A percentile compares a stretch with the other conserved stretches of the same genome.
Conservation (phyloP, 192 early-diverging fungal species). For the Backusella liffmaniae region DNA sequence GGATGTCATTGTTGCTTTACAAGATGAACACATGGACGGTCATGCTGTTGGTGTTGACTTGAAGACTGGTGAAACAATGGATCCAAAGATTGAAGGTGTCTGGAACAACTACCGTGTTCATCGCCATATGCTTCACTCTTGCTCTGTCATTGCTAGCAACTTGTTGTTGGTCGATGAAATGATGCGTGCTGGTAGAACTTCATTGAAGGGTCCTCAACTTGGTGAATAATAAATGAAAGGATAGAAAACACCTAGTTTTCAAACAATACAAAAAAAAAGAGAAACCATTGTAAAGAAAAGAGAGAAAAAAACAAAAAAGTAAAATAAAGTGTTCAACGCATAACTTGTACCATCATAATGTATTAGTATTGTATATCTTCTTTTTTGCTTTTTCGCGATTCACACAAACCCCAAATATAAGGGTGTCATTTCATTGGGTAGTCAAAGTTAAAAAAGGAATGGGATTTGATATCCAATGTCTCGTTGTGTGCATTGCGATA, state of each 20-base stretch:
- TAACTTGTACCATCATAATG: not conserved
- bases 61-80: constrained; percentile 89
- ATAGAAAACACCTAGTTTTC: not conserved
- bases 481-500: not conserved
- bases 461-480: not conserved
- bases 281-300: not conserved
- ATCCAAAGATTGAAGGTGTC: constrained; percentile 90
- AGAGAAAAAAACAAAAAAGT: not conserved
- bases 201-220: constrained; percentile 38
- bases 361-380: not conserved
- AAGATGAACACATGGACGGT: constrained; percentile 89
- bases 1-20: constrained; percentile 91
- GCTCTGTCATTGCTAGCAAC: constrained; percentile 97
- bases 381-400: not conserved
- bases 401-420: not conserved
- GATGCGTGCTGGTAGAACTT: constrained; percentile 70
- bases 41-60: constrained; percentile 94
- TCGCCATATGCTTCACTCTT: constrained; percentile 94
- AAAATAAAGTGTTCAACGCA: not conserved
- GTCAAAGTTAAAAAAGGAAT: not conserved
- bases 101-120: constrained; percentile 99
- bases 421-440: not conserved
- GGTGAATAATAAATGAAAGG: constrained; percentile 12
- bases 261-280: not conserved
- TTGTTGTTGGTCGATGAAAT: constrained; percentile 98